Conservation (phyloP, 805 yeast genomes). For the Starmerella asiatica region DNA sequence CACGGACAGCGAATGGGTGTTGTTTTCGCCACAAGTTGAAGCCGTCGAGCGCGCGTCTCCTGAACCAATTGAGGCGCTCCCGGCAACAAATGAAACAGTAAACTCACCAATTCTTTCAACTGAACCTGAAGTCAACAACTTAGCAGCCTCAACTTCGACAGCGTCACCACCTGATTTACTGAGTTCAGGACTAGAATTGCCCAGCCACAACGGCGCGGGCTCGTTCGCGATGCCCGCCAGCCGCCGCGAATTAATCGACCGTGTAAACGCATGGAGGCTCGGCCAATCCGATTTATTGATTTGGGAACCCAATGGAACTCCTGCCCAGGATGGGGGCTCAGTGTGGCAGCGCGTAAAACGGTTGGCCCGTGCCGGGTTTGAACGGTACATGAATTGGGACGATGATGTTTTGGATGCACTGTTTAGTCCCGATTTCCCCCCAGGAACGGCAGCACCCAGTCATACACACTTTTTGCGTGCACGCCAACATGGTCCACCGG, state of each 20-base stretch:
- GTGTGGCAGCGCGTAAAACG: constrained; percentile 14
- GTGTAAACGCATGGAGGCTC: constrained; percentile 32
- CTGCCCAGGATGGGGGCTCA: background rate
- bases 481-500: constrained; percentile 9
- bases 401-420: constrained; percentile 28
- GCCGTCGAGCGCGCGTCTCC: too few species aligned
- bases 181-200: constrained; percentile 25
- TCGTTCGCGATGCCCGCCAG: constrained; percentile 17
- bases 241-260: constrained; percentile 24
- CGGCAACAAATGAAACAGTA: too few species aligned
- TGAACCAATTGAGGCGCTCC: too few species aligned
- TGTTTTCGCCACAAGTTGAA: constrained; percentile 26
- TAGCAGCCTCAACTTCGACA: too few species aligned
- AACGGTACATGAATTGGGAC: constrained; percentile 21
- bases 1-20: constrained; percentile 28
- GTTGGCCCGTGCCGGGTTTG: constrained; percentile 6
- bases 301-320: constrained; percentile 4
- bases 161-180: too few species aligned
- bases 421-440: constrained; percentile 22
- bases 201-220: constrained; percentile 28
- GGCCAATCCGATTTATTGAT: constrained; percentile 28
- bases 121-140: too few species aligned
- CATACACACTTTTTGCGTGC: constrained; percentile 6
- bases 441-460: background rate
- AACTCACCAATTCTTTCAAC: too few species aligned